These are phyloP conservation scores for Wallacemonas sp. DNA, from an alignment of 208 protist species.

Conservation along the genomic window DNA sequence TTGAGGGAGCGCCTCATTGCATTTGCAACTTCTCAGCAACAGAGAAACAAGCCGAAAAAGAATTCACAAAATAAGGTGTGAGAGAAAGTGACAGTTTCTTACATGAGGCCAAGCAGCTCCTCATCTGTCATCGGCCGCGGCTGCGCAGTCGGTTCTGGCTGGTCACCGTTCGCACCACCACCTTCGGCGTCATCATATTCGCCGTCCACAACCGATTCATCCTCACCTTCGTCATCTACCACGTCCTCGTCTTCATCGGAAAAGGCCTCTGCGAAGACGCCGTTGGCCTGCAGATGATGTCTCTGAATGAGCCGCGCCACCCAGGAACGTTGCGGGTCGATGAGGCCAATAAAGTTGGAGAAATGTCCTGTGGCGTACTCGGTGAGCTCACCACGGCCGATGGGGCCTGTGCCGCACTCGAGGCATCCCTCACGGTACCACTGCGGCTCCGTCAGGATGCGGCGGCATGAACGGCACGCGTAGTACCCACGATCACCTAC, in stretches of 20 bases:
- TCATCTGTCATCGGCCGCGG: slow-evolving; percentile 30
- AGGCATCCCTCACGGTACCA: slow-evolving; percentile 73
- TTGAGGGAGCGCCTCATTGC: no score
- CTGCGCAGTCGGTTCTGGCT: slow-evolving; percentile 2
- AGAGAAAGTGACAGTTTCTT: no score
- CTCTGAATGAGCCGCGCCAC: slow-evolving; percentile 81
- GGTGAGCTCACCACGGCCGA: slow-evolving; percentile 55
- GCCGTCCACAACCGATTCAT: slow-evolving; percentile 21
- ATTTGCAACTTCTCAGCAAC: no score
- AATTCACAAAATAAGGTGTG: no score
- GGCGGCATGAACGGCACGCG: slow-evolving; percentile 76
- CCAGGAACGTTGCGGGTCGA: slow-evolving; percentile 83
- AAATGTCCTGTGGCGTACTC: slow-evolving; percentile 83
- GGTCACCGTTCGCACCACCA: slow-evolving; percentile 22
- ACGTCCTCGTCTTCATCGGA: slow-evolving; percentile 50
- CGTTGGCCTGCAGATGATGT: slow-evolving; percentile 34
- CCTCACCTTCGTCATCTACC: slow-evolving; percentile 30
- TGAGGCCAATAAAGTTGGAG: slow-evolving; percentile 82
- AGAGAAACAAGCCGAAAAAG: no score
- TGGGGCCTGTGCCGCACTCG: slow-evolving; percentile 66
- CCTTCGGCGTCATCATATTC: no score
- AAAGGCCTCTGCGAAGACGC: slow-evolving; percentile 74
- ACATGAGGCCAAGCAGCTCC: slow-evolving; percentile 22
- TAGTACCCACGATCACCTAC: slow-evolving; percentile 67
- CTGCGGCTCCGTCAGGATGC: slow-evolving; percentile 72